phyloP scores from a whole-genome alignment of 2,329 filamentous ascomycete species.

The Colletotrichum tabaci region DNA sequence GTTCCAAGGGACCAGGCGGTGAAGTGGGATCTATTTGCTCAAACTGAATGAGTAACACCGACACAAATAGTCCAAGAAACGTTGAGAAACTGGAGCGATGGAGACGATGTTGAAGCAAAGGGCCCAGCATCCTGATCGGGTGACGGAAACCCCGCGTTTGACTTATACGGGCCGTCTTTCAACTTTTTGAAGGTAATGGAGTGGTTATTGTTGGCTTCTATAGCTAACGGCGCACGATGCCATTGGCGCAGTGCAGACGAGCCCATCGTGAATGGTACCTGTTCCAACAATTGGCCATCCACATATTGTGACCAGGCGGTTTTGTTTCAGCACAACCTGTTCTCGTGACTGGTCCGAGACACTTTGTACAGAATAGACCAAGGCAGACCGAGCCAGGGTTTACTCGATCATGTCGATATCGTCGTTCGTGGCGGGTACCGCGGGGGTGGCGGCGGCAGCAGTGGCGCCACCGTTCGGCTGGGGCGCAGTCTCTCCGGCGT shows the following conservation, averaged over 20 bases:
- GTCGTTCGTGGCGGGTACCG: slow-evolving; percentile 57
- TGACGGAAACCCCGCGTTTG: slow-evolving; percentile 1
- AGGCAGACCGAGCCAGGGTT: slow-evolving; percentile 21
- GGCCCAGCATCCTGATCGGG: slow-evolving; percentile 23
- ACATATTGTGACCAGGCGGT: slow-evolving; percentile 11
- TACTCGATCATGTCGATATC: slow-evolving; percentile 82
- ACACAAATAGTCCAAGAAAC: slow-evolving; percentile 11
- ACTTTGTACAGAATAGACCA: slow-evolving; percentile 12
- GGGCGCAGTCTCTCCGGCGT: slow-evolving; percentile 53
- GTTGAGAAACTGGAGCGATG: slow-evolving; percentile 5
- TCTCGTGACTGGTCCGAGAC: slow-evolving; percentile 7
- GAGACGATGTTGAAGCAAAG: slow-evolving; percentile 23
- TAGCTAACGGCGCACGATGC: slow-evolving; percentile 16
- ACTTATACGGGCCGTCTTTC: background rate
- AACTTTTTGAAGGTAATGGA: background rate
- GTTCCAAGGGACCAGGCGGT: background rate
- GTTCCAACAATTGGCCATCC: slow-evolving; percentile 18
- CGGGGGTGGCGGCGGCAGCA: slow-evolving; percentile 55
- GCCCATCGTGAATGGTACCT: background rate
- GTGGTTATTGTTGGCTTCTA: slow-evolving; percentile 20
- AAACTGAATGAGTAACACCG: slow-evolving; percentile 18
- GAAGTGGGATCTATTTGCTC: background rate
- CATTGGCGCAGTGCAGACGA: slow-evolving; percentile 13
- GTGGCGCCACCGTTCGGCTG: slow-evolving; percentile 53
- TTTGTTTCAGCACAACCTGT: slow-evolving; percentile 1